phyloP scores from a whole-genome alignment of 805 yeast species.

The Cyberlindnera saturnus region DNA sequence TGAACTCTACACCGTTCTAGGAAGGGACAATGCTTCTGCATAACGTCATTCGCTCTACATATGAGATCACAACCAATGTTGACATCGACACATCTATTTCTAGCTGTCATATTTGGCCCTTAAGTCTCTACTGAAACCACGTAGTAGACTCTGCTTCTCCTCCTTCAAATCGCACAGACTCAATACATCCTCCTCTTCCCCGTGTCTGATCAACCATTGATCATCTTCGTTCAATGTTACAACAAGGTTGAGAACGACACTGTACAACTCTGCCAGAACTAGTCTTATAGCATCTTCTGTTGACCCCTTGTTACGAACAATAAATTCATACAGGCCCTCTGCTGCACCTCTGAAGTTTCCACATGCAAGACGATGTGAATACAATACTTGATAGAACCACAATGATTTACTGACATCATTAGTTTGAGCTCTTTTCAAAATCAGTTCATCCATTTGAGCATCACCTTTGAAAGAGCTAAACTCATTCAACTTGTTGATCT shows the following conservation, averaged over 20 bases:
- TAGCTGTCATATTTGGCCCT: background rate
- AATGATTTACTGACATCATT: conserved; percentile 28
- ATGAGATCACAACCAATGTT: too few species aligned
- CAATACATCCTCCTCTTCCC: conserved; percentile 18
- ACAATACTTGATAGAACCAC: conserved; percentile 43
- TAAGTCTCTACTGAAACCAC: conserved; percentile 1
- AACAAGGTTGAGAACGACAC: conserved; percentile 34
- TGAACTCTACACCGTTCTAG: too few species aligned
- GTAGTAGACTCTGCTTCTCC: conserved; percentile 5
- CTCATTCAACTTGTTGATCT: conserved; percentile 32
- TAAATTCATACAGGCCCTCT: conserved; percentile 37
- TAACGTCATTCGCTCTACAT: too few species aligned
- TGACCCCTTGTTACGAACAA: conserved; percentile 18
- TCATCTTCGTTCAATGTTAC: conserved; percentile 32
- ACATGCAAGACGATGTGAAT: conserved; percentile 43
- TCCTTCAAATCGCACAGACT: conserved; percentile 12
- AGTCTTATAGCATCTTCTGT: conserved; percentile 5
- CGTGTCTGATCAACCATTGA: conserved; percentile 33
- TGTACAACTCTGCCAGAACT: conserved; percentile 30
- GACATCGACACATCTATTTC: too few species aligned
- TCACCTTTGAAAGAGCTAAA: conserved; percentile 40
- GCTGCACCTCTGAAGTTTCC: conserved; percentile 46
- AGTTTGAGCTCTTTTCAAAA: conserved; percentile 26
- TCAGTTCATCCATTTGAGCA: conserved; percentile 35
- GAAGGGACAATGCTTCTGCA: too few species aligned